Evolutionary conservation across 2,329 filamentous ascomycete genomes (phyloP).

Genomic region (Diaporthe caulivora): DNA sequence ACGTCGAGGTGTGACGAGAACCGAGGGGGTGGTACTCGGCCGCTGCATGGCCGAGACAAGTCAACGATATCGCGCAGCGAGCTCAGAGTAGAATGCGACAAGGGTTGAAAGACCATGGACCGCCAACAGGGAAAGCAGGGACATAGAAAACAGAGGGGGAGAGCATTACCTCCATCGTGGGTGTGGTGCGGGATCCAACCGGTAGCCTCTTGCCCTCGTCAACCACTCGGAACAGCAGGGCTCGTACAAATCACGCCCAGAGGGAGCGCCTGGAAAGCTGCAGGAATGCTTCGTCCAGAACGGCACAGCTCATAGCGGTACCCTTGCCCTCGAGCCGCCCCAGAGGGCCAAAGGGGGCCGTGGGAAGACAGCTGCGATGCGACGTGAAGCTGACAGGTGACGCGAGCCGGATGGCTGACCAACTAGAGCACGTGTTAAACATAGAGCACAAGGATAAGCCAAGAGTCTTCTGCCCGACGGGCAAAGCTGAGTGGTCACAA

Average conservation of each 20-base stretch:
- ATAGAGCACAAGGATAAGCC: constrained; percentile 28
- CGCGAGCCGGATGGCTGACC: constrained; percentile 28
- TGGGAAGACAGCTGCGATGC: constrained; percentile 24
- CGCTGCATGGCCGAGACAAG: constrained; percentile 38
- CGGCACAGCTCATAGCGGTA: constrained; percentile 26
- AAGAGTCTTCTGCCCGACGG: neutral
- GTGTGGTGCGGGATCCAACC: constrained; percentile 26
- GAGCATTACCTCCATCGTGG: constrained; percentile 38
- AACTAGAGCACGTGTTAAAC: constrained; percentile 27
- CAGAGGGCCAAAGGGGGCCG: constrained; percentile 25
- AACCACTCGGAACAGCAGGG: neutral
- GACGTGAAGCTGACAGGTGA: constrained; percentile 39
- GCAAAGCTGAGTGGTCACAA: constrained; percentile 33
- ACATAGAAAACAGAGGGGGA: constrained; percentile 5
- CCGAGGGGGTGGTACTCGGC: constrained; percentile 33
- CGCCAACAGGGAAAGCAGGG: constrained; percentile 18
- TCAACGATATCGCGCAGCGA: constrained; percentile 14
- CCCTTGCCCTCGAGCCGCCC: constrained; percentile 21
- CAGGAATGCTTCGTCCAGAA: constrained; percentile 7
- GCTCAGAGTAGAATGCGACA: neutral
- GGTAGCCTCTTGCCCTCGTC: neutral
- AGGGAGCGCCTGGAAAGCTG: constrained; percentile 1
- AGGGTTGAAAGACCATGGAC: neutral
- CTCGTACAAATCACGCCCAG: constrained; percentile 30
- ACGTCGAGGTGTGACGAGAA: constrained; percentile 37